Base-by-base conservation (phyloP, 805 yeast genomes). In the Kuraishia hungarica region DNA sequence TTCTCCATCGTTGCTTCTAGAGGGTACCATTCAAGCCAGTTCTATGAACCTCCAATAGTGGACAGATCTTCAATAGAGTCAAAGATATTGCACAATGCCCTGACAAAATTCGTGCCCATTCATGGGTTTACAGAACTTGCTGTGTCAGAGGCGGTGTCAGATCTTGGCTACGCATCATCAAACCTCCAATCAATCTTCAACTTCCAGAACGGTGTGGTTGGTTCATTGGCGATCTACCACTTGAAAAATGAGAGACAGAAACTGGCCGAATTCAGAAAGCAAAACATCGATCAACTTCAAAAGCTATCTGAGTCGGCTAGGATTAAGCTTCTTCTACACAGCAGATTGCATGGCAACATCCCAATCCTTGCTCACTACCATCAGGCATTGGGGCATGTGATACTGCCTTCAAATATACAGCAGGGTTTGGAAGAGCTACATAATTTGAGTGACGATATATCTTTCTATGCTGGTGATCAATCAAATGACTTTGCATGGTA, bases 401-500 rank as follows among this genome's bases (percentile, higher is more conserved):
- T 85, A 6, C 66, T 81, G 24, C 97, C 97, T 1, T 76, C 78
- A 53, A 86, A 88, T 64, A 51, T 86, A 35, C 66, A 73, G 2
- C 61, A 65, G 28, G 81, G 94, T 0, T 62, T 87, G 52, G 80
- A 79, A 43, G 96, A 89, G 64, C 77, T 94, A 55, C 87, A 84
- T 61, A 78, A 81, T 53, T 75, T 92, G 55, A 78, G 90, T 13
- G 98, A 93, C 70, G 98, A 94, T 65, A 76, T 93, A 57, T 80
- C 89, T 50, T 90, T 71, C 68, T 83, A 81, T 61, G 83, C 96
- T 0, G 94, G 92, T 11, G 97, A 92, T 65, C 64, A 69, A 54
- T 80, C 94, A 21, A 83, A 83, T 60, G 97, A 90, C 67, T 84
- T 87, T 66, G 86, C 89, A 2, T 93, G 99, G 99, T 93, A 93